A percentile compares a stretch with the other conserved stretches of the same genome.
Conservation (phyloP, 805 yeast genomes). For the Cyberlindnera misumaiensis region DNA sequence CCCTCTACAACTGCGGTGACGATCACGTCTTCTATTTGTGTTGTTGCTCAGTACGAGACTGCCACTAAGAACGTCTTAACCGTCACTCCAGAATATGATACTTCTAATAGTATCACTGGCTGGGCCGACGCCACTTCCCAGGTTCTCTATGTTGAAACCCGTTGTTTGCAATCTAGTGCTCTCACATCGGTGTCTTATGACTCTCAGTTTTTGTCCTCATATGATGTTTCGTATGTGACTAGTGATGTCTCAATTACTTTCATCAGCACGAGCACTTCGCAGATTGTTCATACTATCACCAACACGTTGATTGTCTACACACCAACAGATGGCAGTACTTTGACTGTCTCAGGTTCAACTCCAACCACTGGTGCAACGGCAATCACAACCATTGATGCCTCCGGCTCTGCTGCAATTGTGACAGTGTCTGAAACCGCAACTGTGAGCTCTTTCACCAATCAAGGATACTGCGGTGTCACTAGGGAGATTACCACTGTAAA, state of each 20-base stretch:
- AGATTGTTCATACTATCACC: slow-evolving; percentile 18
- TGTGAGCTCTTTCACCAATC: slow-evolving; percentile 9
- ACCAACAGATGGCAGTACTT: slow-evolving; percentile 3
- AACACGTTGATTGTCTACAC: slow-evolving; percentile 13
- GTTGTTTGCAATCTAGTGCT: slow-evolving; percentile 17
- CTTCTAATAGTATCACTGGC: slow-evolving; percentile 16
- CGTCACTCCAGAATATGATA: slow-evolving; percentile 18
- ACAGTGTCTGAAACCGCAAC: slow-evolving; percentile 7
- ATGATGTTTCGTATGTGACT: slow-evolving; percentile 18
- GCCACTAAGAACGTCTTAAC: slow-evolving; percentile 17
- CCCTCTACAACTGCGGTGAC: slow-evolving; percentile 12
- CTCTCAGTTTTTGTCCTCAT: slow-evolving; percentile 15
- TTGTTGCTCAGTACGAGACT: slow-evolving; percentile 20
- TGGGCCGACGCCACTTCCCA: slow-evolving; percentile 15
- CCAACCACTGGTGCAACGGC: slow-evolving; percentile 1
- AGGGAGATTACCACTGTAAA: slow-evolving; percentile 6
- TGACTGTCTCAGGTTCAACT: slow-evolving; percentile 3
- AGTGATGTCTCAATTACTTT: slow-evolving; percentile 16
- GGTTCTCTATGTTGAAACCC: slow-evolving; percentile 14
- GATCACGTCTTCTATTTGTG: slow-evolving; percentile 15
- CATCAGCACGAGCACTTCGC: slow-evolving; percentile 17
- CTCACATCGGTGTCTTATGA: slow-evolving; percentile 15
- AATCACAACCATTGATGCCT: slow-evolving; percentile 7
- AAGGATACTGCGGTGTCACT: slow-evolving; percentile 12
- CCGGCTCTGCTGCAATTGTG: slow-evolving; percentile 2